These are phyloP conservation scores for Cenchrus americanus DNA, from an alignment of 176 grass and related monocot species.

Conservation along the genomic window DNA sequence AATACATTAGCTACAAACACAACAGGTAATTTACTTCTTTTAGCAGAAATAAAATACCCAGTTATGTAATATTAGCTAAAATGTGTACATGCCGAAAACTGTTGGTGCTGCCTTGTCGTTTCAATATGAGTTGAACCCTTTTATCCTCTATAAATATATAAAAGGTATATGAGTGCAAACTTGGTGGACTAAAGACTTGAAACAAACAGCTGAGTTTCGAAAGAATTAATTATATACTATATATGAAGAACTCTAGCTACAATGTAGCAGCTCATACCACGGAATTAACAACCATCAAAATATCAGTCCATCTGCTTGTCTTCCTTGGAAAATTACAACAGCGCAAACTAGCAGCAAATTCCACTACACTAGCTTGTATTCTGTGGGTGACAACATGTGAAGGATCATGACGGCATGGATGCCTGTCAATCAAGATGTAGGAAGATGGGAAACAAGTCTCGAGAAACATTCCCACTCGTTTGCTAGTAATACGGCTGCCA, in stretches of 20 bases:
- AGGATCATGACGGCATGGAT: conserved; percentile 91
- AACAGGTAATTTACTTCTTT: conserved; percentile 24
- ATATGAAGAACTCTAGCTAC: conserved; percentile 28
- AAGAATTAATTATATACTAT: conserved; percentile 18
- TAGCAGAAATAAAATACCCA: conserved; percentile 16
- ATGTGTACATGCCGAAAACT: not conserved
- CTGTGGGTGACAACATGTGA: conserved; percentile 90
- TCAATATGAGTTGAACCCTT: conserved; percentile 11
- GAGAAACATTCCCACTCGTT: conserved; percentile 69
- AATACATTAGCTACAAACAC: conserved; percentile 10
- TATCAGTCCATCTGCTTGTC: conserved; percentile 57
- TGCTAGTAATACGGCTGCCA: conserved; percentile 94
- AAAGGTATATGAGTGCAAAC: not conserved
- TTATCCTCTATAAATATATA: conserved; percentile 9
- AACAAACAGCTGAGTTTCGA: conserved; percentile 16
- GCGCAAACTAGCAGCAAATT: conserved; percentile 67
- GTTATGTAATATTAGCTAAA: conserved; percentile 20
- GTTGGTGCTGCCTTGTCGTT: conserved; percentile 18
- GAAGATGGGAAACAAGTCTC: conserved; percentile 74
- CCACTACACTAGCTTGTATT: conserved; percentile 73
- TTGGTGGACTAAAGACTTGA: conserved; percentile 8
- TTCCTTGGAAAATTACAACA: conserved; percentile 55
- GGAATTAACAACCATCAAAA: conserved; percentile 75
- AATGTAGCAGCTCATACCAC: conserved; percentile 56
- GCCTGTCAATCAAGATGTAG: conserved; percentile 84